Evolutionary conservation across 257 asterid species (phyloP), one percentile per base, ranked within the genome.

Genomic region (Solanum arcanum): DNA sequence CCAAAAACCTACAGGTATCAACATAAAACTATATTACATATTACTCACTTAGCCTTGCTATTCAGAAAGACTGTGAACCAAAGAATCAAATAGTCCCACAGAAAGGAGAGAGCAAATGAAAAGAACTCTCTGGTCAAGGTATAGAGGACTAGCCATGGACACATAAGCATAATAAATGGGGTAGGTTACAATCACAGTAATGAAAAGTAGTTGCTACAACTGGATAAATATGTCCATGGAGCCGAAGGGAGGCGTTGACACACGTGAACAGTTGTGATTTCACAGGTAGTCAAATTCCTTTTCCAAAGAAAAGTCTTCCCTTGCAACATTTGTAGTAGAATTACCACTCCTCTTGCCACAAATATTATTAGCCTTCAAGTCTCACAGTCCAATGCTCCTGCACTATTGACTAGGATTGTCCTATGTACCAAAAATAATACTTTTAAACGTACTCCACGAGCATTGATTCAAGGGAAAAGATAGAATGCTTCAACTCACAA

Each of bases 1-100:
- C 98, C 97, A 88, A 95, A 94, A 70, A 96, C 98, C 99, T 96
- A 85, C 87, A 94, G 20, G 46, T n/a, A 81, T 49, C 39, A 81
- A 49, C 69, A 49, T 81, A 29, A 20, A 49, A 41, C 70, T 49
- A 81, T 20, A 81, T 49, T 56, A 81, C 46, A 49, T 81, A 18
- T 35, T 81, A 31, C 85, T 31, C 31, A 31, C 46, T 49, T 10
- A 81, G 46, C 44, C 25, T 29, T 29, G 85, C 70, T 56, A 56
- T 29, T 81, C 46, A 29, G 70, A 81, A 46, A 49, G 70, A 41
- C 52, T 7, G 8, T 16, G 42, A 47, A 80, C 42, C 66, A 46
- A 78, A 80, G 16, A 18, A 80, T 14, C 42, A 80, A 80, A 29
- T 5, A 49, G 35, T 27, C 84, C 27, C 62, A 25, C 62, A 44